Conservation (phyloP, 108 stramenopile genomes). For the Phaeodactylum tricornutum region DNA sequence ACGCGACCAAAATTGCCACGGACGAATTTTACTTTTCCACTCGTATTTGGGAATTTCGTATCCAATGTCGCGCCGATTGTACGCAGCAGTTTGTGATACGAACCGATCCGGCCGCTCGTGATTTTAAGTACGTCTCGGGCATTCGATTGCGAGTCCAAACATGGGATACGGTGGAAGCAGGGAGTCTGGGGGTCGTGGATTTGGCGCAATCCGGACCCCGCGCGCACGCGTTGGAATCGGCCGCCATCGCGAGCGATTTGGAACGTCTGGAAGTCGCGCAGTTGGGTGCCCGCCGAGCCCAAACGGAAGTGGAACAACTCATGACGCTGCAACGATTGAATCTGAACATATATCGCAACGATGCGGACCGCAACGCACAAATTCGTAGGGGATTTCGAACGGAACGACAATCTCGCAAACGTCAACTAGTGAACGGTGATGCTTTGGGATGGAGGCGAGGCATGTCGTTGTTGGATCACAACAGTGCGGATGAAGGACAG, state of each 20-base stretch:
- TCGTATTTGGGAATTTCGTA: constrained; percentile 84
- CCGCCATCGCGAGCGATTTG: constrained; percentile 16
- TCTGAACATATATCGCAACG: constrained; percentile 23
- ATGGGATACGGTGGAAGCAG: constrained; percentile 28
- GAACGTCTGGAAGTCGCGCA: too few species aligned
- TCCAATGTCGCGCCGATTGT: constrained; percentile 81
- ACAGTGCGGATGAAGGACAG: too few species aligned
- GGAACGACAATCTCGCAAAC: constrained; percentile 45
- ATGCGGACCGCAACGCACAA: constrained; percentile 53
- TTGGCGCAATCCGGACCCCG: neutral
- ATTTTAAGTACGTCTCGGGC: constrained; percentile 72
- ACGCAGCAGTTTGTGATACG: constrained; percentile 55
- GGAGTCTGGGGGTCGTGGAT: constrained; percentile 29
- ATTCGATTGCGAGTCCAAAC: constrained; percentile 40
- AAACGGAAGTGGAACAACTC: constrained; percentile 52
- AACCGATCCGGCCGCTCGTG: constrained; percentile 63
- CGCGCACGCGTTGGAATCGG: neutral
- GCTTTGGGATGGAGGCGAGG: constrained; percentile 44
- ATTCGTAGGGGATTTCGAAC: constrained; percentile 47
- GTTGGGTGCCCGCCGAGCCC: constrained; percentile 10
- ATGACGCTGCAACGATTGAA: constrained; percentile 32
- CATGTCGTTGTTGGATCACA: constrained; percentile 38
- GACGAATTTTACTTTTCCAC: constrained; percentile 73
- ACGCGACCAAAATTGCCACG: constrained; percentile 83
- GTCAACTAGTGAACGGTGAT: constrained; percentile 28